A percentile compares a stretch with the other conserved stretches of the same genome.
Evolutionary conservation across 164 flowering plant genomes (phyloP).

Genomic region (Macadamia integrifolia): DNA sequence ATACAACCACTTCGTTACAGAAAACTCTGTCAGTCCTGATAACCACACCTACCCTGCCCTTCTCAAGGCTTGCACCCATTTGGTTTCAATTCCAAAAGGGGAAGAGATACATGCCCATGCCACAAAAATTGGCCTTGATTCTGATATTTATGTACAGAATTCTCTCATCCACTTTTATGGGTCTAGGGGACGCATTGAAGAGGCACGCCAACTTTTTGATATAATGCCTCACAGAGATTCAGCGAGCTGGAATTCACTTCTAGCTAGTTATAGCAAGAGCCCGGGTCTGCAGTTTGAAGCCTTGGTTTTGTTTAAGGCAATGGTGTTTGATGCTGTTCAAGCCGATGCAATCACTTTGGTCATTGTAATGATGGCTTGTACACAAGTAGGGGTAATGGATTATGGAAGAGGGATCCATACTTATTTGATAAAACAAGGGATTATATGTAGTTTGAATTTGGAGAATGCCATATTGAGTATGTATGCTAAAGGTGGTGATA

Average conservation of each 20-base stretch:
- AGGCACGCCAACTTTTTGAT: slow-evolving; percentile 23
- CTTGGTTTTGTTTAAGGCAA: slow-evolving; percentile 15
- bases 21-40: slow-evolving; percentile 14
- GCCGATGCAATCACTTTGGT: slow-evolving; percentile 18
- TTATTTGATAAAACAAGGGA: slow-evolving; percentile 14
- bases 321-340: slow-evolving; percentile 15
- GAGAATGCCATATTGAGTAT: slow-evolving; percentile 20
- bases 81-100: slow-evolving; percentile 17
- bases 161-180: slow-evolving; percentile 25
- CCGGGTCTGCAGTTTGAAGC: slow-evolving; percentile 4
- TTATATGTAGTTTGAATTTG: slow-evolving; percentile 10
- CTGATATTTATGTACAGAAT: slow-evolving; percentile 22
- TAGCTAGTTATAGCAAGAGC: slow-evolving; percentile 7
- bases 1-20: slow-evolving; percentile 24
- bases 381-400: slow-evolving; percentile 1
- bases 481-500: slow-evolving; percentile 19
- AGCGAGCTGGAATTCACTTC: slow-evolving; percentile 28
- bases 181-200: neutral
- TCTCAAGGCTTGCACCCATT: slow-evolving; percentile 24
- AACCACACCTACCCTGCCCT: slow-evolving; percentile 24
- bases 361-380: slow-evolving; percentile 17
- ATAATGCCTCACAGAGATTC: slow-evolving; percentile 18
- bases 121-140: slow-evolving; percentile 16
- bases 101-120: slow-evolving; percentile 29
- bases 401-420: slow-evolving; percentile 17